Evolutionary conservation across 2,329 filamentous ascomycete genomes (phyloP), one percentile per base, ranked within the genome.

Genomic region (Penicillium sclerotigenum): DNA sequence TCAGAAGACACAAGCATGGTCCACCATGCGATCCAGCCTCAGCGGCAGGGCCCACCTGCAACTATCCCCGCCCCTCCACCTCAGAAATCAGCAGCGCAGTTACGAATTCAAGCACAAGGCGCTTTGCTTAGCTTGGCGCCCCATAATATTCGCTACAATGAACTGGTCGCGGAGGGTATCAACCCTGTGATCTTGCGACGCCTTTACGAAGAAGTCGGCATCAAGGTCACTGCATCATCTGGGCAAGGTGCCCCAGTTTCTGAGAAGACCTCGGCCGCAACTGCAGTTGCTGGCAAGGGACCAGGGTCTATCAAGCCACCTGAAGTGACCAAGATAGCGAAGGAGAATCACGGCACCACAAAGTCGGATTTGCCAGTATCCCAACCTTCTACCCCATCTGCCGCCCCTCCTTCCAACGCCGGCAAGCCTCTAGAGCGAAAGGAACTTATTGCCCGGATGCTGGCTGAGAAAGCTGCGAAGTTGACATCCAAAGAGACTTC

Each of bases 91-190:
- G 64, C 66, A 10, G 59, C 68, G 14, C 76, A 78, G 55, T 64
- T 79, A 51, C 73, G 74, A 46, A 65, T 74, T 22, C 72, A 76
- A 54, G 89, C 89, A 0, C 83, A 86, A 66, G 82, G 83, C 24
- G 87, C 88, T 4, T 84, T 92, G 37, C 72, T 90, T 29, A 81
- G 83, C 36, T 75, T 92, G 3, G 70, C 72, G 13, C 74, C 76
- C 37, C 77, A 89, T 57, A 88, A 90, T 47, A 84, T 95, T 56
- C 84, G 84, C 20, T 96, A 87, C 67, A 81, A 87, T 52, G 82
- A 90, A 57, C 87, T 93, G 54, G 77, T 92, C 13, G 80, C 85
- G 11, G 88, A 93, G 70, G 88, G 90, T 0, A 80, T 93, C 40
- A 83, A 91, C 62, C 79, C 82, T 34, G 72, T 73, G 1, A 68